These are phyloP conservation scores for Capsella bursapastoris DNA, from an alignment of 345 rosid genomes.

Conservation along the genomic window DNA sequence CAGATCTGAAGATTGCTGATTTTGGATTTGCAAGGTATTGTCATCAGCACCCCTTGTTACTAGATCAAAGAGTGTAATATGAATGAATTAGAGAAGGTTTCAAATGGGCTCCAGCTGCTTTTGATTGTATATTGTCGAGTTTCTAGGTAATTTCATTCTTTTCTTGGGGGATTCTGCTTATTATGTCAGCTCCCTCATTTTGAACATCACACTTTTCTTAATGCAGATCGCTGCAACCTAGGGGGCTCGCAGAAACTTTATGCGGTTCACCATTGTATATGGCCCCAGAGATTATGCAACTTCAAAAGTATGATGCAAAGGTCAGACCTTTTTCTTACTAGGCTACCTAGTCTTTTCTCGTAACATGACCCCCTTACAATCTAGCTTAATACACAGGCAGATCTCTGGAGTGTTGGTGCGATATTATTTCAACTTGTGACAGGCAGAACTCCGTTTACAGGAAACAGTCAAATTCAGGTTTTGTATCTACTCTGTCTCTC, in stretches of 20 bases:
- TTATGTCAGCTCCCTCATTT: conserved; percentile 17
- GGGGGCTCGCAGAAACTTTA: conserved; percentile 94
- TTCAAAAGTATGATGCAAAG: conserved; percentile 98
- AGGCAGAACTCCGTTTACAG: conserved; percentile 92
- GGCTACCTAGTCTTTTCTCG: conserved; percentile 12
- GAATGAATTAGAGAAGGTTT: conserved; percentile 42
- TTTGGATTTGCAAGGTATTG: conserved; percentile 98
- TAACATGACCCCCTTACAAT: conserved; percentile 46
- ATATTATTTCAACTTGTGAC: conserved; percentile 94
- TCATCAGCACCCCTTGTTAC: conserved; percentile 40
- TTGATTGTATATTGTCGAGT: conserved; percentile 37
- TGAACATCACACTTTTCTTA: conserved; percentile 28
- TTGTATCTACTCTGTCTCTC: conserved; percentile 29
- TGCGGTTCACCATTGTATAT: conserved; percentile 99
- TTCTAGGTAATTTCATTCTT: conserved; percentile 37
- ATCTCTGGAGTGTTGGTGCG: conserved; percentile 99
- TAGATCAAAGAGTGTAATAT: conserved; percentile 43
- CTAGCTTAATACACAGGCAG: conserved; percentile 78
- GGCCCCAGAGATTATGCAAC: conserved; percentile 99
- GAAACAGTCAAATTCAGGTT: conserved; percentile 91
- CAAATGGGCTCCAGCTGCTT: conserved; percentile 45
- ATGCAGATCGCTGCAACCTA: conserved; percentile 87
- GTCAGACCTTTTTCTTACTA: conserved; percentile 50
- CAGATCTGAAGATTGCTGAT: conserved; percentile 81
- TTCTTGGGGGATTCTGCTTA: conserved; percentile 33